phyloP scores from a whole-genome alignment of 2,329 filamentous ascomycete genomes.

The Hypoxylon sp. region DNA sequence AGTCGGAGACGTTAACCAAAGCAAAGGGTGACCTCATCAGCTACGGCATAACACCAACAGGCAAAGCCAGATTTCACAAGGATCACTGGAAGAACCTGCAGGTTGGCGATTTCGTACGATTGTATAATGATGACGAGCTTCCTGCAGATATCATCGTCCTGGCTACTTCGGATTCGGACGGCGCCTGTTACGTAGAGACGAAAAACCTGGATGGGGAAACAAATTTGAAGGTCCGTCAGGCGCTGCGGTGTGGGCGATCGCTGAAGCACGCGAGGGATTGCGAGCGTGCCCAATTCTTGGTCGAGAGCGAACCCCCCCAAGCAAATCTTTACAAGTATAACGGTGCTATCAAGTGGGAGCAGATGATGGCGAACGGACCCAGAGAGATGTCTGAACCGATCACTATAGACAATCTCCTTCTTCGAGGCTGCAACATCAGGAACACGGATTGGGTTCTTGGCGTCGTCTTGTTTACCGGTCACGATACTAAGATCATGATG shows the following conservation, averaged over 20 bases:
- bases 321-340: conserved; percentile 97
- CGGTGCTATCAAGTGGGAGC: conserved; percentile 88
- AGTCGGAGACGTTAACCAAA: conserved; percentile 59
- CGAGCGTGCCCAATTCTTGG: conserved; percentile 86
- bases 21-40: conserved; percentile 78
- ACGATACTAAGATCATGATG: conserved; percentile 99
- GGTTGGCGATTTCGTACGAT: conserved; percentile 95
- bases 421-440: conserved; percentile 91
- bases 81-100: conserved; percentile 96
- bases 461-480: conserved; percentile 92
- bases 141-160: conserved; percentile 94
- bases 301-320: conserved; percentile 93
- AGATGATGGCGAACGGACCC: conserved; percentile 75
- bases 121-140: conserved; percentile 96
- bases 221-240: conserved; percentile 94
- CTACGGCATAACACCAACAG: conserved; percentile 73
- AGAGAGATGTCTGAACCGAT: conserved; percentile 92
- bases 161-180: conserved; percentile 93
- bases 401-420: conserved; percentile 92
- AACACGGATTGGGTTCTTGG: conserved; percentile 98
- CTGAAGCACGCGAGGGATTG: conserved; percentile 93
- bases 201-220: conserved; percentile 99
- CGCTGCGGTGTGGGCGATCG: conserved; percentile 85
- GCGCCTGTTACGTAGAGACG: conserved; percentile 96
- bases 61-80: conserved; percentile 88